Evolutionary conservation across 2,329 filamentous ascomycete species (phyloP).

Genomic region (Dactylonectria macrodidyma): DNA sequence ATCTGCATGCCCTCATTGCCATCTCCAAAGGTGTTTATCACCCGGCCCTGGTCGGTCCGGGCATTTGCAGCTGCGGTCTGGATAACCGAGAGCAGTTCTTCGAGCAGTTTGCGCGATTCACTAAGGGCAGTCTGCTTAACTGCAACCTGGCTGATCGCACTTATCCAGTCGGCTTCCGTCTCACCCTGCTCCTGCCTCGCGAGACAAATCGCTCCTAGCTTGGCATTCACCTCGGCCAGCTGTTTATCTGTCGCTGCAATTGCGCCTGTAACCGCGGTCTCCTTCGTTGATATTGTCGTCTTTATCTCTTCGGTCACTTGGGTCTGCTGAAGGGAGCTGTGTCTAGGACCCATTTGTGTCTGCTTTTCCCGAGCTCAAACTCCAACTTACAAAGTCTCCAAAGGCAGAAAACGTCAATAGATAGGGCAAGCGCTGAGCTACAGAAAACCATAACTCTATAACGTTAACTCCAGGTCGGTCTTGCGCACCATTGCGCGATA

Average conservation of each 20-base stretch:
- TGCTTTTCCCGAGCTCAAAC: too few species aligned
- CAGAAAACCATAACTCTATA: too few species aligned
- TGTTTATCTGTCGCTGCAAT: neutral
- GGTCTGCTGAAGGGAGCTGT: neutral
- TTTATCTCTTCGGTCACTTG: neutral
- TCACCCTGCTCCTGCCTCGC: neutral
- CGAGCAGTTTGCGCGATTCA: neutral
- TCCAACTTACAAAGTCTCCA: too few species aligned
- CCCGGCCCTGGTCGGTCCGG: neutral
- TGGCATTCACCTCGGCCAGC: neutral
- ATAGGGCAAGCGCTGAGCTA: too few species aligned
- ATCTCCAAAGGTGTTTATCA: slow-evolving; percentile 9
- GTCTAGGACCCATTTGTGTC: neutral
- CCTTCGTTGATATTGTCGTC: neutral
- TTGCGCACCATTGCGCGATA: too few species aligned
- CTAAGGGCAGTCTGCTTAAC: neutral
- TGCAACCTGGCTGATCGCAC: neutral
- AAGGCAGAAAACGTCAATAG: too few species aligned
- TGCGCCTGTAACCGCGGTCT: neutral
- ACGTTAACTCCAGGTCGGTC: too few species aligned
- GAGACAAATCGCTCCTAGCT: slow-evolving; percentile 3
- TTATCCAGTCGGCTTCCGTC: neutral
- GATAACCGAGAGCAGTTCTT: neutral
- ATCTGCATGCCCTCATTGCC: neutral
- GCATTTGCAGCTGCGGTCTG: neutral